Conservation (phyloP, 2,329 filamentous ascomycete genomes). For the Aphanocladium album region DNA sequence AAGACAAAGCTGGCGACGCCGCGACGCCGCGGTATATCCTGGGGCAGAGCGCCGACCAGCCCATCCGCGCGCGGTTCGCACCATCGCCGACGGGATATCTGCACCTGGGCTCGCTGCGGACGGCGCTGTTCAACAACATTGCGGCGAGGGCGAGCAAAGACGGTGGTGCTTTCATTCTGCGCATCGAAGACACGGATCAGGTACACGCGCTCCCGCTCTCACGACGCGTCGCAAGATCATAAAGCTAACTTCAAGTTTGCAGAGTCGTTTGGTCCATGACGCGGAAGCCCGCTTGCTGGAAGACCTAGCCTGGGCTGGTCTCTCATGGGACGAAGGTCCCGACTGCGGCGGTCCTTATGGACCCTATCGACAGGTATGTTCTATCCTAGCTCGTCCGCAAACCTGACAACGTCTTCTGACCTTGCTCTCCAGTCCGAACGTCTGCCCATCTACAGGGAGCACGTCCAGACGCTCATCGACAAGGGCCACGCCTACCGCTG, state of each 20-base stretch:
- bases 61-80: constrained; percentile 67
- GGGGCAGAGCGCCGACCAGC: constrained; percentile 49
- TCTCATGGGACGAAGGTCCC: constrained; percentile 94
- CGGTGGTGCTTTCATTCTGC: constrained; percentile 81
- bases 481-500: constrained; percentile 81
- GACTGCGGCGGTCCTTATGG: constrained; percentile 74
- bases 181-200: constrained; percentile 94
- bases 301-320: constrained; percentile 82
- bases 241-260: constrained; percentile 3
- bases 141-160: constrained; percentile 69
- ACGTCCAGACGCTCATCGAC: constrained; percentile 64
- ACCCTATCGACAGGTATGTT: constrained; percentile 73
- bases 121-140: constrained; percentile 92
- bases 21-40: constrained; percentile 25
- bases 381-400: not conserved
- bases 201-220: constrained; percentile 38
- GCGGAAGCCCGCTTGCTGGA: constrained; percentile 73
- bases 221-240: constrained; percentile 13
- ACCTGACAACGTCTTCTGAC: no score
- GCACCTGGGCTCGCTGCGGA: constrained; percentile 85
- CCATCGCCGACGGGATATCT: constrained; percentile 93
- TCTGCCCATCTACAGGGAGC: constrained; percentile 63
- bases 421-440: constrained; percentile 66
- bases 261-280: constrained; percentile 76
- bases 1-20: not conserved